Evolutionary conservation across 176 grass and related monocot species (phyloP), one percentile per base, ranked within the genome.

Genomic region (Avena sativa): DNA sequence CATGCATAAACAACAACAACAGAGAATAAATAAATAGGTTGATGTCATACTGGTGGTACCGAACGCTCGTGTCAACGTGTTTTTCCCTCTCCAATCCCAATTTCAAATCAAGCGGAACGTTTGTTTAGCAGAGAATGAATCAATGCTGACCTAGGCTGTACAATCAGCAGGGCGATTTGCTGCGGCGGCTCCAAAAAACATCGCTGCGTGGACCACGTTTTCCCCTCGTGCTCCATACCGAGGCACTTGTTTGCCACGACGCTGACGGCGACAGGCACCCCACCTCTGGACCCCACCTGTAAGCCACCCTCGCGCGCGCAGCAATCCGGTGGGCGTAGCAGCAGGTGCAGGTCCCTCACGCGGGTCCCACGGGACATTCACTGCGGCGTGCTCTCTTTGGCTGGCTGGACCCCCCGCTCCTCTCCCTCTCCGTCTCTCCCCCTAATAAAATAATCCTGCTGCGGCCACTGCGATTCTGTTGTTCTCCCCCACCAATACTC

Each of bases 151-250:
- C 23, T 21, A 23, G 4, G 6, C 38, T 71, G 25, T 28, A 28
- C 28, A 76, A 15, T 8, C 4, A 78, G 10, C 17, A n/a, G 5
- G 17, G 9, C 30, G 52, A 38, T 58, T 26, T 15, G 36, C 57
- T 63, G 0, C 23, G 2, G 38, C n/a, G 10, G 8, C 12, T 11
- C 12, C 4, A 28, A 36, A 85, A 48, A 63, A 70, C 32, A 78
- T 79, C 63, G 2, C 4, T 1, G 8, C 46, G 34, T 44, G 64
- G 38, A 57, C 79, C 89, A 83, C 46, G 65, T 36, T 26, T 26
- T 55, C 64, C 65, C 74, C 84, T 87, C 85, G 84, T 90, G 89
- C 61, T 82, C 16, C 71, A 28, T 11, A 6, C 56, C 12, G 9
- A 66, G 0, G 9, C 12, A 0, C 19, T 5, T 51, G 2, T 2